Base-by-base conservation (phyloP, 768 basidiomycete species). In the Podaxis rugospora region DNA sequence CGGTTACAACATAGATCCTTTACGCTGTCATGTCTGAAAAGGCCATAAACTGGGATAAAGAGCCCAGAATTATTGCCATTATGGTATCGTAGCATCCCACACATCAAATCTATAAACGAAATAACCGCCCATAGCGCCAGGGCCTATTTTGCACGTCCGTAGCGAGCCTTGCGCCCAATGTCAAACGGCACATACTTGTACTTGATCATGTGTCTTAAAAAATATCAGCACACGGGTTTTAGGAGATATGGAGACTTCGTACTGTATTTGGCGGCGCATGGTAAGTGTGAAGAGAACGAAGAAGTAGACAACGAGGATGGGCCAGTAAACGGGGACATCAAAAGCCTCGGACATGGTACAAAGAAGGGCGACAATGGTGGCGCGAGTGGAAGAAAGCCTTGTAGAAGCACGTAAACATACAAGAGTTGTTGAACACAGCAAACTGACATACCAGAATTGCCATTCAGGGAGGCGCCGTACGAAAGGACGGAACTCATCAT, bases 321-420 rank as follows among this genome's bases (percentile, higher is more conserved):
- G 97, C 95, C 97, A 98, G 77, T 97, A 98, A 23, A 98, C 97
- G 5, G 97, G 96, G 21, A 99, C 90, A 71, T 98, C 95, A 66
- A 97, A 96, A 37, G 89, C 76, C 50, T 89, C 82, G 25, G 92
- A 95, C 59, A 89, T 76, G 1, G 97, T 92, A 72, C 89, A 89
- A 57, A 88, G 74, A 44, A 96, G 68, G 4, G 94, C 89, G 55
- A 99, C 70, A 21, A 90, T n/a, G 25, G 92, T 89, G 10, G 96
- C 94, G 50, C 92, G 88, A 5, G 95, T 98, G 1, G 93, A 81
- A 4, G 93, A 92, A 47, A 98, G 82, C 96, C 95, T 95, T 23
- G 65, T 13, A 46, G 6, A 53, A 28, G 3, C n/a, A 64, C 42
- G 42, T 61, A 55, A 35, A 32, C 53, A 18, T 32, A 27, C 46